These are phyloP conservation scores for Wallacemonas collosoma DNA, from an alignment of 208 protist genomes.

Conservation along the genomic window DNA sequence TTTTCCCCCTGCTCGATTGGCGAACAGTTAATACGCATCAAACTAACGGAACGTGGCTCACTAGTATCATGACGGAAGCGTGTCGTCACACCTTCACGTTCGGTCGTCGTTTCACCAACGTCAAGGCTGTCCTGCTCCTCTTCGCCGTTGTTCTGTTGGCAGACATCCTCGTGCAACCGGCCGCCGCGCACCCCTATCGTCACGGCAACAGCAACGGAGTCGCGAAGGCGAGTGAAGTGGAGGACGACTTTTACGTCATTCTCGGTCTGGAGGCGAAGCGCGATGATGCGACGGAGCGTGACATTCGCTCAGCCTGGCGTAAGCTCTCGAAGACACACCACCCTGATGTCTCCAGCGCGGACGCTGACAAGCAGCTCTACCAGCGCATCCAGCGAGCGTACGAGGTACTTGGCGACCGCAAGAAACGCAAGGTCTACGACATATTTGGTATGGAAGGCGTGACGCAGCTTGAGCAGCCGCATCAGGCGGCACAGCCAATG, in stretches of 20 bases:
- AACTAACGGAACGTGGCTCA: too few relatives aligned
- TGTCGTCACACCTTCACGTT: background rate
- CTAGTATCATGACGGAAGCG: too few relatives aligned
- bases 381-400: conserved; percentile 74
- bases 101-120: background rate
- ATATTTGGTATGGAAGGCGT: conserved; percentile 66
- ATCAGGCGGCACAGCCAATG: conserved; percentile 27
- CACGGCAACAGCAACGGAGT: background rate
- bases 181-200: background rate
- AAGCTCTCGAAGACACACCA: conserved; percentile 53
- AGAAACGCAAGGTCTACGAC: conserved; percentile 79
- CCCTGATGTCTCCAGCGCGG: conserved; percentile 46
- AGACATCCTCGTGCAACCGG: background rate
- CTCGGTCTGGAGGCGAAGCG: conserved; percentile 48
- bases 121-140: background rate
- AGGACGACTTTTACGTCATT: conserved; percentile 55
- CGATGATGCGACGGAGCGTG: conserved; percentile 55
- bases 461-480: conserved; percentile 48
- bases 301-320: conserved; percentile 51
- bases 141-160: conserved; percentile 4
- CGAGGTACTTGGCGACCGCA: conserved; percentile 67
- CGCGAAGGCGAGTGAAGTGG: conserved; percentile 20
- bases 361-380: conserved; percentile 48
- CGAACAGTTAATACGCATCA: too few relatives aligned
- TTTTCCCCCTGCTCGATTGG: too few relatives aligned